Conservation (phyloP, 1,284 basidiomycete species). For the Ustilago sp. region DNA sequence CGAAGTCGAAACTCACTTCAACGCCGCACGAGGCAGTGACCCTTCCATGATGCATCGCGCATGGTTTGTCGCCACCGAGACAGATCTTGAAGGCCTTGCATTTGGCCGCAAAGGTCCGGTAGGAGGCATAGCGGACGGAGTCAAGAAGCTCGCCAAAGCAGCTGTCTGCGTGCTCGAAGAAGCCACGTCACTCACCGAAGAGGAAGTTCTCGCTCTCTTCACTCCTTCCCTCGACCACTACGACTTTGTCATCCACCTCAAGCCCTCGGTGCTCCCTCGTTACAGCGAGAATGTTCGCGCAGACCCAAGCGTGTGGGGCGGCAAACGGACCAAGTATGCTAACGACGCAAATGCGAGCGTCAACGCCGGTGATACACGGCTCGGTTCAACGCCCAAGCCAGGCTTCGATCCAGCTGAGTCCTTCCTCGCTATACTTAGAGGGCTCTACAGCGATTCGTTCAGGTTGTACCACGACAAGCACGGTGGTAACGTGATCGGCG, state of each 20-base stretch:
- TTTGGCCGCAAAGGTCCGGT: constrained; percentile 74
- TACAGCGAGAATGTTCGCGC: constrained; percentile 73
- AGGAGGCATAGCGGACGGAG: constrained; percentile 56
- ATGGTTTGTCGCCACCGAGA: constrained; percentile 85
- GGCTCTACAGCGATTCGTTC: constrained; percentile 81
- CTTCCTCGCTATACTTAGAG: constrained; percentile 76
- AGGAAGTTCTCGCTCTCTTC: constrained; percentile 77
- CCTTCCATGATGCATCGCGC: constrained; percentile 72
- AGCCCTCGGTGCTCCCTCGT: constrained; percentile 78
- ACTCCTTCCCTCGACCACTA: constrained; percentile 85
- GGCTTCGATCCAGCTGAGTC: constrained; percentile 81
- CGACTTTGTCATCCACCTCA: constrained; percentile 84
- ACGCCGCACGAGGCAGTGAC: constrained; percentile 67
- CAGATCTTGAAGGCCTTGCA: constrained; percentile 79
- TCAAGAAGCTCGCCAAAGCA: constrained; percentile 56
- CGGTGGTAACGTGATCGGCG: constrained; percentile 82
- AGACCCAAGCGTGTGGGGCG: constrained; percentile 50
- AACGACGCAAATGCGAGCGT: constrained; percentile 69
- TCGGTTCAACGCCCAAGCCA: constrained; percentile 48
- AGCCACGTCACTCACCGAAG: constrained; percentile 50
- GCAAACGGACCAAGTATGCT: constrained; percentile 72
- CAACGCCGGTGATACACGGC: constrained; percentile 51
- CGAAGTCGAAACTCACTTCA: constrained; percentile 74
- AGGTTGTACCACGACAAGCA: constrained; percentile 86
- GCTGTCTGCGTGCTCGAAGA: constrained; percentile 46